These are phyloP conservation scores for Rhodotorula kratochvilovae DNA, from an alignment of 768 basidiomycete genomes.

Conservation along the genomic window DNA sequence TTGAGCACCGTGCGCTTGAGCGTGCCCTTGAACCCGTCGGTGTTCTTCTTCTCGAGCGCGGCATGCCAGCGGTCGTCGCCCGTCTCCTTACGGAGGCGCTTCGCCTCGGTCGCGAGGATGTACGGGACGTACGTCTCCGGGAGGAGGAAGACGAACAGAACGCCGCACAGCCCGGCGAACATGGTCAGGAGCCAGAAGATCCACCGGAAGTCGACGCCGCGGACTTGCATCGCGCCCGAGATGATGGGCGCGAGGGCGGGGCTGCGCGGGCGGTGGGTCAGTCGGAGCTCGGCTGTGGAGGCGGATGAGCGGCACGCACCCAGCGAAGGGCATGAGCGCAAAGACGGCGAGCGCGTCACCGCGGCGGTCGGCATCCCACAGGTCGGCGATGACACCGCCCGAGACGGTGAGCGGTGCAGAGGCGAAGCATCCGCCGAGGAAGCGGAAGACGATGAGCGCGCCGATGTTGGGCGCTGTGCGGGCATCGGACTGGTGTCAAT, in stretches of 20 bases:
- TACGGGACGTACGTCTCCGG: slow-evolving; percentile 40
- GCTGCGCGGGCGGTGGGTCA: slow-evolving; percentile 23
- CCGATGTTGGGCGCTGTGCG: slow-evolving; percentile 41
- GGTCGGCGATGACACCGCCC: slow-evolving; percentile 39
- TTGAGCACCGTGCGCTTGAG: slow-evolving; percentile 35
- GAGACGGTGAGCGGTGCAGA: slow-evolving; percentile 37
- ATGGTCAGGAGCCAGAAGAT: slow-evolving; percentile 36
- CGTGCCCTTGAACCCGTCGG: slow-evolving; percentile 1
- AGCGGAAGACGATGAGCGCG: slow-evolving; percentile 37
- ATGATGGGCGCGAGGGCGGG: slow-evolving; percentile 42
- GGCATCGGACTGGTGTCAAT: slow-evolving; percentile 42
- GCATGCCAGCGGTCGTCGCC: slow-evolving; percentile 42
- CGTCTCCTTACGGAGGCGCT: slow-evolving; percentile 41
- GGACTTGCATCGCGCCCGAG: slow-evolving; percentile 35
- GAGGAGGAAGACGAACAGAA: slow-evolving; percentile 33
- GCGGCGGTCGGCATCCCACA: slow-evolving; percentile 39
- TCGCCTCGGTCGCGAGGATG: slow-evolving; percentile 39
- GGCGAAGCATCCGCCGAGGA: slow-evolving; percentile 40
- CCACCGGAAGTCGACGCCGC: slow-evolving; percentile 26
- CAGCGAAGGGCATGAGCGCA: slow-evolving; percentile 21
- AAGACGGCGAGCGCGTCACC: slow-evolving; percentile 43
- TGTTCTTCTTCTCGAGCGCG: slow-evolving; percentile 23
- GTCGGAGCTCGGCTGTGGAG: not conserved
- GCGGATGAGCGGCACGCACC: not conserved
- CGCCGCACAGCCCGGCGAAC: slow-evolving; percentile 38